Percentiles rank a stretch among this genome's conserved stretches.
These are phyloP conservation scores for Trypanosoma vivax DNA, from an alignment of 208 protist species.

Conservation along the genomic window DNA sequence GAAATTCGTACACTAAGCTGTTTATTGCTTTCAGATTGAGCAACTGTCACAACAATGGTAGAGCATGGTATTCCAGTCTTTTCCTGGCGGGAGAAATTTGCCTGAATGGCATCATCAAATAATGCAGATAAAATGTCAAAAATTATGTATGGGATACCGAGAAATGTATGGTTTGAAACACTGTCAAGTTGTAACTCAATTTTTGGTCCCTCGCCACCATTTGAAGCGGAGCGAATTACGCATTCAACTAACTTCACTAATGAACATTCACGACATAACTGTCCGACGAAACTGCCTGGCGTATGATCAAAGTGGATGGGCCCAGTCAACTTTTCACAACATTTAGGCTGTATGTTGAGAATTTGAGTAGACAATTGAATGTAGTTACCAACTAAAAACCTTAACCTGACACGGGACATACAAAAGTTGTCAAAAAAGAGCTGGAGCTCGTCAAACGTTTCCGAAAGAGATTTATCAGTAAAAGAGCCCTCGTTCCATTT, in stretches of 20 bases:
- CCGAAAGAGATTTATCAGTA: slow-evolving; percentile 23
- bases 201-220: slow-evolving; percentile 34
- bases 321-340: slow-evolving; percentile 31
- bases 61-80: slow-evolving; percentile 32
- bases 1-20: slow-evolving; percentile 51
- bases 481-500: slow-evolving; percentile 31
- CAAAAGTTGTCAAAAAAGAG: slow-evolving; percentile 58
- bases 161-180: slow-evolving; percentile 34
- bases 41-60: slow-evolving; percentile 51
- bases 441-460: slow-evolving; percentile 34
- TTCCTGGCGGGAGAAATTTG: slow-evolving; percentile 52
- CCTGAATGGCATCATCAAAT: slow-evolving; percentile 53
- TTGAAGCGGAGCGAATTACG: slow-evolving; percentile 25
- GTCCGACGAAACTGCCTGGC: slow-evolving; percentile 44
- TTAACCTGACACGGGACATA: slow-evolving; percentile 38
- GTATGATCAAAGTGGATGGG: slow-evolving; percentile 52
- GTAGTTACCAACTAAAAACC: slow-evolving; percentile 67
- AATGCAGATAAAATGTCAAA: slow-evolving; percentile 65
- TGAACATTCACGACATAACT: slow-evolving; percentile 59
- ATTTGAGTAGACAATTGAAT: slow-evolving; percentile 66
- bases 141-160: slow-evolving; percentile 60
- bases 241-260: slow-evolving; percentile 36
- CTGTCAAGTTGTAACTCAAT: slow-evolving; percentile 50
- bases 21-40: slow-evolving; percentile 35
- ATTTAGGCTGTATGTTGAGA: slow-evolving; percentile 28